A percentile compares a stretch with the other conserved stretches of the same genome.
Evolutionary conservation across 2,329 filamentous ascomycete species (phyloP).

Genomic region (Monosporascus sp.): DNA sequence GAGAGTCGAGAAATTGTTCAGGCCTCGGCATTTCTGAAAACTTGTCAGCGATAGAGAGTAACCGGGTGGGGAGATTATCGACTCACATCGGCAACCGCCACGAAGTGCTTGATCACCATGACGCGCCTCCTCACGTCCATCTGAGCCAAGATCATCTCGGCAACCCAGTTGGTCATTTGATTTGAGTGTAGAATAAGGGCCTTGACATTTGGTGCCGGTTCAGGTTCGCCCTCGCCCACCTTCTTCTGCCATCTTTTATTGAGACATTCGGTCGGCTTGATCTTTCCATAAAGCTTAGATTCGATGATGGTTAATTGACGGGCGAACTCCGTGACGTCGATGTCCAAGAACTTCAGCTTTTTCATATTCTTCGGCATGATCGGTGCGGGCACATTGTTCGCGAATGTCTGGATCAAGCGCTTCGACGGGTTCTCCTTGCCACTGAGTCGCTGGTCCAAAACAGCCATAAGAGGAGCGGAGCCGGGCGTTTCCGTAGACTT

Average conservation of each 20-base stretch:
- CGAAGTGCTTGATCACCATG: constrained; percentile 97
- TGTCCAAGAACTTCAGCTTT: constrained; percentile 97
- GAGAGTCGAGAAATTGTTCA: constrained; percentile 97
- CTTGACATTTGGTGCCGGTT: constrained; percentile 91
- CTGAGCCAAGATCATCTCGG: constrained; percentile 96
- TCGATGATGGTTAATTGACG: constrained; percentile 96
- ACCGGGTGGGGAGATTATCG: not conserved
- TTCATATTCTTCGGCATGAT: constrained; percentile 99
- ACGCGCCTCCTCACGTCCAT: constrained; percentile 93
- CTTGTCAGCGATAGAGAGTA: constrained; percentile 12
- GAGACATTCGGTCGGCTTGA: constrained; percentile 90
- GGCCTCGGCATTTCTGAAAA: constrained; percentile 75
- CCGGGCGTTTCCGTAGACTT: constrained; percentile 92
- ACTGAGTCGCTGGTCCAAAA: constrained; percentile 81
- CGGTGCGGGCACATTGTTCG: constrained; percentile 73
- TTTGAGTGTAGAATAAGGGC: constrained; percentile 96
- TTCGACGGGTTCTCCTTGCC: constrained; percentile 85
- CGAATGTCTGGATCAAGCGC: constrained; percentile 80
- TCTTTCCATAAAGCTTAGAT: constrained; percentile 89
- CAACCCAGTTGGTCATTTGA: constrained; percentile 98
- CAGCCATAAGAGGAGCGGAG: constrained; percentile 74
- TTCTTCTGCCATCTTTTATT: constrained; percentile 99
- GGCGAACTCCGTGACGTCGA: constrained; percentile 94
- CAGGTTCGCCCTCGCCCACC: constrained; percentile 70
- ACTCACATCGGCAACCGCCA: constrained; percentile 88